Percentiles rank a stretch among this genome's conserved stretches.
Conservation (phyloP, 495 filamentous ascomycete species). For the Melanomma pulvis-pyrius region DNA sequence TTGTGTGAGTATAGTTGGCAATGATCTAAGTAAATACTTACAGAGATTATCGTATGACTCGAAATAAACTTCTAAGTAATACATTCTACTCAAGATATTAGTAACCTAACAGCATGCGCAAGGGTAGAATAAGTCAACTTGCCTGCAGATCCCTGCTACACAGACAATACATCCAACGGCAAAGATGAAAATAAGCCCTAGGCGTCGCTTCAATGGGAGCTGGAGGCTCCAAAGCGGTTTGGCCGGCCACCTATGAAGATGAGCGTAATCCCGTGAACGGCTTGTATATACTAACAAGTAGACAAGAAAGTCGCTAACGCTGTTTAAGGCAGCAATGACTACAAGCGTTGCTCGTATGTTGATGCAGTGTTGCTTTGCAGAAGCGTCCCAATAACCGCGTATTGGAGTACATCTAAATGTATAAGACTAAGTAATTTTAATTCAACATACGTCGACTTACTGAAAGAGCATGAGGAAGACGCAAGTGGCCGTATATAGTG, state of each 20-base stretch:
- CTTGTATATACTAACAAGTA: constrained; percentile 5
- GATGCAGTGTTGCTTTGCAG: constrained; percentile 23
- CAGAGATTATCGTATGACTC: constrained; percentile 18
- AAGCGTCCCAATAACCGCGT: constrained; percentile 25
- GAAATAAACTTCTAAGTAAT: constrained; percentile 34
- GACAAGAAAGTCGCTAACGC: constrained; percentile 33
- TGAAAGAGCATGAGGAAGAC: constrained; percentile 34
- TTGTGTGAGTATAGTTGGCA: neutral
- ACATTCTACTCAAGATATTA: constrained; percentile 20
- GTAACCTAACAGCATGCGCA: neutral
- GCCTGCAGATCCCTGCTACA: constrained; percentile 26
- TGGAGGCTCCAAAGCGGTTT: constrained; percentile 33
- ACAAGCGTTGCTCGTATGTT: constrained; percentile 19
- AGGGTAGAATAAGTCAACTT: neutral
- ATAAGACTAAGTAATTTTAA: neutral
- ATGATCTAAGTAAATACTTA: constrained; percentile 5
- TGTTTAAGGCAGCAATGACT: constrained; percentile 27
- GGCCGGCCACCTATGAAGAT: constrained; percentile 21
- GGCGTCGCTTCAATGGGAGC: constrained; percentile 28
- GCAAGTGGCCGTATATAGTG: constrained; percentile 14
- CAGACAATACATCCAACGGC: constrained; percentile 27
- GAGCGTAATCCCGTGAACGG: neutral
- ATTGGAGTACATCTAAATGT: constrained; percentile 23
- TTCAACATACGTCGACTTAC: neutral
- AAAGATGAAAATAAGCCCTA: constrained; percentile 30